Evolutionary conservation across 2,329 filamentous ascomycete species (phyloP).

Genomic region (Pseudonectria buxi): DNA sequence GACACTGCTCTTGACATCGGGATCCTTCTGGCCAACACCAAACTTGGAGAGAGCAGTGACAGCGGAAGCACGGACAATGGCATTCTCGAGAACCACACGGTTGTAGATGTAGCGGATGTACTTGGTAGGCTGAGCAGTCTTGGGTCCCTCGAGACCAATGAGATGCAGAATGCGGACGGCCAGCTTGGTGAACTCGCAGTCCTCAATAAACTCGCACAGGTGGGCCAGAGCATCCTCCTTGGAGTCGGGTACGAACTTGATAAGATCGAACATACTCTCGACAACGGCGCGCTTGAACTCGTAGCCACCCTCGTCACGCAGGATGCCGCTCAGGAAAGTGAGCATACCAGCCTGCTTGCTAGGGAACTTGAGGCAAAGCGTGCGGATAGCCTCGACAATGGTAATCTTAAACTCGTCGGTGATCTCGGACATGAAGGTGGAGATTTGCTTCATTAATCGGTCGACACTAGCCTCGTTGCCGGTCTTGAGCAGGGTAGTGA

Average conservation of each 20-base stretch:
- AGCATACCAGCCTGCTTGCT: slow-evolving; percentile 98
- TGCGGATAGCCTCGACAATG: slow-evolving; percentile 97
- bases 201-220: slow-evolving; percentile 97
- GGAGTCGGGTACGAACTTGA: slow-evolving; percentile 94
- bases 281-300: slow-evolving; percentile 98
- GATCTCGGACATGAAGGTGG: slow-evolving; percentile 96
- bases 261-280: slow-evolving; percentile 98
- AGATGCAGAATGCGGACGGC: slow-evolving; percentile 93
- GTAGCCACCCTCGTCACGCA: slow-evolving; percentile 94
- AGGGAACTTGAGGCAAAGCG: slow-evolving; percentile 93
- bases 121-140: slow-evolving; percentile 92
- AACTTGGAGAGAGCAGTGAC: slow-evolving; percentile 96
- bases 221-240: slow-evolving; percentile 81
- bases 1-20: slow-evolving; percentile 94
- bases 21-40: slow-evolving; percentile 91
- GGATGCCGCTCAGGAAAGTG: slow-evolving; percentile 90
- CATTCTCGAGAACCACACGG: slow-evolving; percentile 92
- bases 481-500: slow-evolving; percentile 95
- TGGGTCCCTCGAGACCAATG: slow-evolving; percentile 88
- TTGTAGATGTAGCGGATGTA: slow-evolving; percentile 99
- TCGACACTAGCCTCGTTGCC: slow-evolving; percentile 97
- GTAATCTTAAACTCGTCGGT: slow-evolving; percentile 99
- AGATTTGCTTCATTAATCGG: slow-evolving; percentile 96
- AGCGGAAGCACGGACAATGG: slow-evolving; percentile 87
- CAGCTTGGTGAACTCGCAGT: slow-evolving; percentile 98